Conservation (phyloP, 2,329 filamentous ascomycete species). For the Fusarium lateritium region DNA sequence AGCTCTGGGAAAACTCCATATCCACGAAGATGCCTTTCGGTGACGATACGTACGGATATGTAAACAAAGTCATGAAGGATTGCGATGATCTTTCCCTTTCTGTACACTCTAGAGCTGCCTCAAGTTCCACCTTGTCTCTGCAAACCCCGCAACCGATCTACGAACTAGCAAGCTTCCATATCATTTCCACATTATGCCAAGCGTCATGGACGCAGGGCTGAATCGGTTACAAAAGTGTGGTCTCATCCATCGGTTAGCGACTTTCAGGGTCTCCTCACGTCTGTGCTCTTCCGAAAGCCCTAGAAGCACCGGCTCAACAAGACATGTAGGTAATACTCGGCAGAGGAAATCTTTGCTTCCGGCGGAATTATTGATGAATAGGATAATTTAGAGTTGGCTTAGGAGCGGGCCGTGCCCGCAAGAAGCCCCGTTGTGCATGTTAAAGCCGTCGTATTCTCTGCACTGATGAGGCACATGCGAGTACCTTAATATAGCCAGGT, state of each 20-base stretch:
- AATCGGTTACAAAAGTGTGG: conserved; percentile 15
- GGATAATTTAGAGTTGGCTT: conserved; percentile 16
- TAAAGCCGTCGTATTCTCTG: conserved; percentile 21
- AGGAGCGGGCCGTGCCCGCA: conserved; percentile 16
- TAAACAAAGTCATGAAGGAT: conserved; percentile 13
- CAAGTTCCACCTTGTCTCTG: conserved; percentile 36
- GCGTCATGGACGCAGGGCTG: conserved; percentile 26
- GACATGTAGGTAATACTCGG: too few species aligned
- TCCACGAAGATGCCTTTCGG: conserved; percentile 1
- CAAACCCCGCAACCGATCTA: conserved; percentile 33
- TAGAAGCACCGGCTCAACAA: not conserved
- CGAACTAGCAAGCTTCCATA: conserved; percentile 26
- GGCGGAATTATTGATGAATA: not conserved
- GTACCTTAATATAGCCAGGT: conserved; percentile 2
- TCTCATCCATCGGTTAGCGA: conserved; percentile 23
- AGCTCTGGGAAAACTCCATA: conserved; percentile 17
- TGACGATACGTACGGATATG: conserved; percentile 19
- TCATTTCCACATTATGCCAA: conserved; percentile 19
- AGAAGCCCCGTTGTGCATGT: conserved; percentile 8
- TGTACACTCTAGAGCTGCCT: conserved; percentile 6
- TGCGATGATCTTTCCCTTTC: conserved; percentile 29
- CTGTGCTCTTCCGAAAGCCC: conserved; percentile 1
- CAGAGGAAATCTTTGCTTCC: not conserved
- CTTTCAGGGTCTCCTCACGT: conserved; percentile 14
- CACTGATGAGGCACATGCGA: conserved; percentile 2